Base-by-base conservation (phyloP, 2,329 filamentous ascomycete species). In the Pseudogymnoascus sp. region DNA sequence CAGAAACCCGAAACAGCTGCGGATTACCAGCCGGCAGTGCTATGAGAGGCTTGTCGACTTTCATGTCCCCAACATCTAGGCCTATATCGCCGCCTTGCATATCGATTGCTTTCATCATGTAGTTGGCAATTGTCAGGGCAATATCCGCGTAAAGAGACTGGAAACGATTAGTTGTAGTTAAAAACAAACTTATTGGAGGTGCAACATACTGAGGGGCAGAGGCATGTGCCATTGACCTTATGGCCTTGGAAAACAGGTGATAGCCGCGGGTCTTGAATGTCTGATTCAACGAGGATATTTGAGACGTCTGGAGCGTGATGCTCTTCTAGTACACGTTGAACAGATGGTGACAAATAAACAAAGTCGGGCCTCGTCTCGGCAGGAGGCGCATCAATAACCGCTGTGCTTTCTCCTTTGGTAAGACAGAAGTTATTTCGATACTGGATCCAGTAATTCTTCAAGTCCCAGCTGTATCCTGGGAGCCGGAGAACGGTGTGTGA, bases 391-490 rank as follows among this genome's bases (percentile, higher is more conserved):
- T 77, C 73, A 37, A 75, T 75, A n/a, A 78, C 71, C n/a, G 72
- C 66, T 21, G 72, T 69, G 71, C 28, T 77, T 67, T 85, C 81
- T 33, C 83, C 83, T 74, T 87, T 88, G 66, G 79, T 81, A 60
- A 86, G 75, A 9, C 79, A 81, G 81, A 83, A 87, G 74, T 88
- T 82, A 70, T 85, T 82, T 67, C 77, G 64, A 55, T 73, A 74
- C 7, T 67, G 64, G 14, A 73, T 69, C 71, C 71, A 74, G 64
- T 87, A 87, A 63, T 79, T 81, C 76, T 87, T 87, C 66, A 80
- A 75, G 69, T 88, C 83, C 73, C 84, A 88, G 12, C 76, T 78
- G 71, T 88, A 88, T 1, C 80, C 79, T 2, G 86, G 86, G 8
- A 88, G 74, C 1, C 77, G 72, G 28, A 86, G 73, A 28, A 87